Conservation (phyloP, 768 basidiomycete genomes). For the Gloeophyllum trabeum region DNA sequence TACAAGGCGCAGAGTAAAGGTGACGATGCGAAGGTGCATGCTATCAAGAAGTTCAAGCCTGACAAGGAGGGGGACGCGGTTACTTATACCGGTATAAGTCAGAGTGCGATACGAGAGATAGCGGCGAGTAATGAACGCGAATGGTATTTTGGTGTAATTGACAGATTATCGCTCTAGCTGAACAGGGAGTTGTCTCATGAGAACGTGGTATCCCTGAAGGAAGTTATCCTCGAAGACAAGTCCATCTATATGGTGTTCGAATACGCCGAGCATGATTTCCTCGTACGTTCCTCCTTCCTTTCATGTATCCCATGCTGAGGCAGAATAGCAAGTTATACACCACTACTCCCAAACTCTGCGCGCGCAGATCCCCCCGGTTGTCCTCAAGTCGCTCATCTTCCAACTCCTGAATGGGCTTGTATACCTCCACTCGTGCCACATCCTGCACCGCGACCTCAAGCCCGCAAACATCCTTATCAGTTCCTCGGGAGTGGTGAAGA, state of each 20-base stretch:
- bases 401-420: conserved; percentile 91
- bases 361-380: conserved; percentile 55
- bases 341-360: conserved; percentile 91
- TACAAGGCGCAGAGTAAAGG: conserved; percentile 88
- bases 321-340: conserved; percentile 87
- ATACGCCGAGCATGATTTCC: conserved; percentile 97
- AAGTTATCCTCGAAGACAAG: conserved; percentile 96
- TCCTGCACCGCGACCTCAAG: conserved; percentile 95
- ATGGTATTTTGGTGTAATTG: no score
- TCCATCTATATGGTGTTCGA: conserved; percentile 99
- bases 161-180: conserved; percentile 32
- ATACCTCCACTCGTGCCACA: conserved; percentile 91
- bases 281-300: conserved; percentile 38
- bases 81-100: conserved; percentile 95
- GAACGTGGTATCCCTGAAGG: conserved; percentile 83
- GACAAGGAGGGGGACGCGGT: conserved; percentile 97
- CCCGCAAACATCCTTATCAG: conserved; percentile 98
- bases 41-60: conserved; percentile 99
- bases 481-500: conserved; percentile 82
- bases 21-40: conserved; percentile 62
- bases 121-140: conserved; percentile 43
- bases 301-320: background rate
- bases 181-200: conserved; percentile 87
- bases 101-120: conserved; percentile 95
- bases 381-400: conserved; percentile 89